Conservation (phyloP, 1,284 basidiomycete genomes). For the Earliella scabrosa region DNA sequence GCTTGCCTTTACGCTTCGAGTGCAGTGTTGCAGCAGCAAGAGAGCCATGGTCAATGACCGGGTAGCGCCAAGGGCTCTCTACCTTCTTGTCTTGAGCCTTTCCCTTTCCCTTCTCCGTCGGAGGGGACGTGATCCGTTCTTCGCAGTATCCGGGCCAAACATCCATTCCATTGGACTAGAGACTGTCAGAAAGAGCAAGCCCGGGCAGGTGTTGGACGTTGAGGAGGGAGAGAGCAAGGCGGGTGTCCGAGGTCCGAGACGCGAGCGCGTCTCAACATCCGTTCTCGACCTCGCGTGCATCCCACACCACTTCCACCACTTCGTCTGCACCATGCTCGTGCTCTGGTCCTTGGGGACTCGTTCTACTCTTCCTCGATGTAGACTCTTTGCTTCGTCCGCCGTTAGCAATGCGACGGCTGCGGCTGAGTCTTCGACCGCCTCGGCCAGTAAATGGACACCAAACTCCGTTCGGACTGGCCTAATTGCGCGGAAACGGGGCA, state of each 20-base stretch:
- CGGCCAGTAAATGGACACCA: conserved; percentile 77
- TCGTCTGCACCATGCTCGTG: conserved; percentile 49
- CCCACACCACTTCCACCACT: conserved; percentile 6
- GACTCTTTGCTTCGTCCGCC: conserved; percentile 44
- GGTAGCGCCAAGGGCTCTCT: conserved; percentile 44
- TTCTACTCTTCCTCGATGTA: conserved; percentile 40
- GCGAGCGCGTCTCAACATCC: conserved; percentile 23
- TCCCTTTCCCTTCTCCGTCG: conserved; percentile 35
- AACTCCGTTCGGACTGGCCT: conserved; percentile 91
- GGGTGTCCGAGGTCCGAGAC: conserved; percentile 21
- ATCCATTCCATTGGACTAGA: conserved; percentile 66
- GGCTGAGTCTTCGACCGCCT: conserved; percentile 31
- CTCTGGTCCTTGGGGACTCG: conserved; percentile 49
- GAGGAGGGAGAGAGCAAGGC: background rate
- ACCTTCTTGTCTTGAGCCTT: conserved; percentile 25
- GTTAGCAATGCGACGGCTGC: conserved; percentile 38
- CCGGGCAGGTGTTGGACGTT: background rate
- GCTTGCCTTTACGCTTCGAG: conserved; percentile 34
- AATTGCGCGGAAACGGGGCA: conserved; percentile 94
- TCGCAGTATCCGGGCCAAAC: conserved; percentile 61
- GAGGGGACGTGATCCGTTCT: conserved; percentile 8
- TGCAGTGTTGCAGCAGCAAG: conserved; percentile 57
- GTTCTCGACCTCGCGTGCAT: conserved; percentile 17
- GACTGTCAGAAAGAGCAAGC: background rate
- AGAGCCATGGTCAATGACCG: conserved; percentile 57